Percentiles rank a stretch among this genome's conserved stretches.
phyloP scores from a whole-genome alignment of 345 rosid species.

The Balakata baccata region DNA sequence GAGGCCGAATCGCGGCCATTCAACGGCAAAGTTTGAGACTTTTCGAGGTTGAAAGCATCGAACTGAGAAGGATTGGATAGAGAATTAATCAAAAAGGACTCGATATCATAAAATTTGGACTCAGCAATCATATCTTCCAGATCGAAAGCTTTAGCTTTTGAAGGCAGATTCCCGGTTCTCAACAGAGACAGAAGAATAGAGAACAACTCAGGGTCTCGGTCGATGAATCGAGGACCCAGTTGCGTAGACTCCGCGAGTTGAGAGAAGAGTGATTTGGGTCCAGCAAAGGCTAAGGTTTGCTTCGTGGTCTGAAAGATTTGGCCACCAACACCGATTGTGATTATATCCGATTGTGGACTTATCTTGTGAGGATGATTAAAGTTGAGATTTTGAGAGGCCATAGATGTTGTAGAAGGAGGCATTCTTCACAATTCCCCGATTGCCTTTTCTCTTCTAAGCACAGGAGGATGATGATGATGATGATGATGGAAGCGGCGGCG shows the following conservation, averaged over 20 bases:
- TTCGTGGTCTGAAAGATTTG: slow-evolving; percentile 76
- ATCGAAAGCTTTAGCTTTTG: slow-evolving; percentile 59
- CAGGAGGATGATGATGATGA: not conserved
- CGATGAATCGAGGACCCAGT: slow-evolving; percentile 48
- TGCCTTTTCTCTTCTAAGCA: too few relatives aligned
- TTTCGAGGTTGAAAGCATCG: slow-evolving; percentile 72
- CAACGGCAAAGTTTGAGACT: slow-evolving; percentile 44
- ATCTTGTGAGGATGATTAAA: not conserved
- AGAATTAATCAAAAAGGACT: slow-evolving; percentile 51
- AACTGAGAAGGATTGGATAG: slow-evolving; percentile 63
- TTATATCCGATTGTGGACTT: slow-evolving; percentile 8
- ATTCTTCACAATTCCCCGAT: not conserved
- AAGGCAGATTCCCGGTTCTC: slow-evolving; percentile 74
- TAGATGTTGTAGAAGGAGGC: slow-evolving; percentile 16
- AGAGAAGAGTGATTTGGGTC: slow-evolving; percentile 58
- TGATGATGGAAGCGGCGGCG: not conserved
- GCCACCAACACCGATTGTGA: slow-evolving; percentile 71
- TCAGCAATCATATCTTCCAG: slow-evolving; percentile 73
- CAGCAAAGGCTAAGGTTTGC: slow-evolving; percentile 64
- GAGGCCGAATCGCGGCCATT: slow-evolving; percentile 80
- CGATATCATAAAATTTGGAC: slow-evolving; percentile 65
- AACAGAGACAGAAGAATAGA: slow-evolving; percentile 69
- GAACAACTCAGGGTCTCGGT: slow-evolving; percentile 85
- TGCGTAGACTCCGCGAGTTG: slow-evolving; percentile 45
- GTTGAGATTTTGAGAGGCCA: not conserved